Percentiles rank a stretch among this genome's conserved stretches.
phyloP scores from a whole-genome alignment of 2,329 filamentous ascomycete genomes.

The Aspergillus pseudotamarii region DNA sequence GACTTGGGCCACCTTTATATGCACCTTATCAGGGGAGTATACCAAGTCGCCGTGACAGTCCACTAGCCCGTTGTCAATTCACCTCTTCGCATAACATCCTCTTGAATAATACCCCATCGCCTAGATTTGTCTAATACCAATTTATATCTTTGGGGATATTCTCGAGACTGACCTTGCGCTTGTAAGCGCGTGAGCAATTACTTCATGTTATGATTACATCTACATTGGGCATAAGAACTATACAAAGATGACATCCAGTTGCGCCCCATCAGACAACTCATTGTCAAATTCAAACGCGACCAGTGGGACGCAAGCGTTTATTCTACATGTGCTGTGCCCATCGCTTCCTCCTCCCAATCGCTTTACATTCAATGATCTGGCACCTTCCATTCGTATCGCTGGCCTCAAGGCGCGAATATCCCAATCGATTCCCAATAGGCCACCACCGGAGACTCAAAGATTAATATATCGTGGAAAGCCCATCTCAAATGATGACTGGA shows the following conservation, averaged over 20 bases:
- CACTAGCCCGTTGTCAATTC: neutral
- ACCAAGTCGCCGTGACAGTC: constrained; percentile 3
- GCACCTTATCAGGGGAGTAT: neutral
- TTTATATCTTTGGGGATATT: neutral
- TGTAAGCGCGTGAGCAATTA: constrained; percentile 2
- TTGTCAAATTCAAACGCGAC: neutral
- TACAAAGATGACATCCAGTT: constrained; percentile 14
- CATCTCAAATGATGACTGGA: constrained; percentile 52
- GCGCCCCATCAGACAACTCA: constrained; percentile 2
- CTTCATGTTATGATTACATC: neutral
- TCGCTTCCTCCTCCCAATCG: constrained; percentile 40
- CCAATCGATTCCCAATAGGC: constrained; percentile 50
- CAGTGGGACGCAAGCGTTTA: constrained; percentile 21
- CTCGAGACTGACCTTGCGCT: neutral
- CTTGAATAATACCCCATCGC: neutral
- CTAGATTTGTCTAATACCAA: neutral
- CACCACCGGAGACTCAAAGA: constrained; percentile 53
- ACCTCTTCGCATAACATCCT: neutral
- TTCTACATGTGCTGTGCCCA: constrained; percentile 46
- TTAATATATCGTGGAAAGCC: constrained; percentile 62
- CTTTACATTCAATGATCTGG: constrained; percentile 41
- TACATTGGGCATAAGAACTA: neutral
- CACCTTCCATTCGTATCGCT: constrained; percentile 49
- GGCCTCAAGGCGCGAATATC: constrained; percentile 58
- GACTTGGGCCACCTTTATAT: constrained; percentile 7